Base-by-base conservation (phyloP, 306 rosid species). In the Styphnolobium japonicum region DNA sequence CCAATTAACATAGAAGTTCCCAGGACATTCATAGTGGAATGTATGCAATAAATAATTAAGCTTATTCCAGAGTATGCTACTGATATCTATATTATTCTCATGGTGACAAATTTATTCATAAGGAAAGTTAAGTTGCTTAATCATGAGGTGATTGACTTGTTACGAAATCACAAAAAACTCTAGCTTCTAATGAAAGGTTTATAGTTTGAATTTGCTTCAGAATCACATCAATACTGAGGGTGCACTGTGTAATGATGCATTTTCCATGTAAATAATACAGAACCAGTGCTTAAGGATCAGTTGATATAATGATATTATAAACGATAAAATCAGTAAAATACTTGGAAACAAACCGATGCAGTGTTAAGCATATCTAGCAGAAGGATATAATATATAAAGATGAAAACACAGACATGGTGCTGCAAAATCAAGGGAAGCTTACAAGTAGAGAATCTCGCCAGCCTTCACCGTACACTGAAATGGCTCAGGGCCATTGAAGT, bases 371-470 rank as follows among this genome's bases (percentile, higher is more conserved):
- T 42, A 78, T 18, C 31, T 63, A 53, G 57, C 63, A 15, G 39
- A 52, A 63, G 72, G 18, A 40, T n/a, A 45, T 1, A 37, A 18
- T 7, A n/a, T n/a, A n/a, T n/a, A n/a, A 46, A 45, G 33, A 67
- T 77, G 5, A 33, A 73, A 52, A 56, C 18, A 71, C 70, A 69
- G 27, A 62, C 3, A 25, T 2, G 9, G 51, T 39, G 42, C 67
- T 7, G 67, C 29, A 75, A 22, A 55, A 22, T 10, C 56, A 57
- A 37, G 53, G 19, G 33, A 60, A 82, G 48, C 91, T 84, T 81
- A 91, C 98, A 90, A 78, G 87, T 90, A 93, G 40, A 93, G 97
- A 81, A 93, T 85, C 85, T 93, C 93, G 18, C 94, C 98, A 19
- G 98, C 93, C 78, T 90, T 91, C 33, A 91, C 78, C 0, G 93